These are phyloP conservation scores for Auriscalpium vulgare DNA, from an alignment of 768 basidiomycete genomes.

Conservation along the genomic window DNA sequence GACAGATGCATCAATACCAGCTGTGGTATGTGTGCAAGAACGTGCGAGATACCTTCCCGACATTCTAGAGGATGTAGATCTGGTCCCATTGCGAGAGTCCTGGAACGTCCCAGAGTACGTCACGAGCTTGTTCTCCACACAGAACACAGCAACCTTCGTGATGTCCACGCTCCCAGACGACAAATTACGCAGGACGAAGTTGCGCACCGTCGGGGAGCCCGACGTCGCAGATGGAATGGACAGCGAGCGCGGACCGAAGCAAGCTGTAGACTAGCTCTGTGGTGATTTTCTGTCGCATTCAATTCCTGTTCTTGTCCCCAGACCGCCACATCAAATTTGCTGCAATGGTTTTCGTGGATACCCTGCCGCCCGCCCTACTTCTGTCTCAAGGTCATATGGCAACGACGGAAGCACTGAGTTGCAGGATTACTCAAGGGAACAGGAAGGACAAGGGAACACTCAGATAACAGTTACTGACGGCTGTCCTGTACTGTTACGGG, in stretches of 20 bases:
- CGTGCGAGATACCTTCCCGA: slow-evolving; percentile 52
- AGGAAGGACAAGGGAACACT: no score
- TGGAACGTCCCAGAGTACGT: slow-evolving; percentile 76
- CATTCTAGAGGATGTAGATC: slow-evolving; percentile 70
- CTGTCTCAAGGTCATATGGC: no score
- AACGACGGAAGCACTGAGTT: no score
- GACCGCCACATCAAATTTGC: no score
- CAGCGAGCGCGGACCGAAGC: slow-evolving; percentile 37
- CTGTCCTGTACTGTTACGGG: no score
- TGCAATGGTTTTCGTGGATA: no score
- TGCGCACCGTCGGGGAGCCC: slow-evolving; percentile 64
- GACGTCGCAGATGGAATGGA: slow-evolving; percentile 59
- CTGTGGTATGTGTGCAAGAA: not conserved
- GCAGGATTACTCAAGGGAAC: no score
- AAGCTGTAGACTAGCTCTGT: no score
- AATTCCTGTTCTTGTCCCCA: no score
- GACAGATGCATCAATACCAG: slow-evolving; percentile 21
- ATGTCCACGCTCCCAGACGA: slow-evolving; percentile 49
- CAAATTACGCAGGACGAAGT: slow-evolving; percentile 49
- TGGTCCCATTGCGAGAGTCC: slow-evolving; percentile 76
- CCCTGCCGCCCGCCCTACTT: no score
- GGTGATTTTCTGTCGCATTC: no score
- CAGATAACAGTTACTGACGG: no score
- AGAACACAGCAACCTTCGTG: slow-evolving; percentile 78
- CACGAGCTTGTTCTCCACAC: slow-evolving; percentile 91